These are phyloP conservation scores for Rhynchospora breviuscula DNA, from an alignment of 176 grass and related monocot genomes.

Conservation along the genomic window DNA sequence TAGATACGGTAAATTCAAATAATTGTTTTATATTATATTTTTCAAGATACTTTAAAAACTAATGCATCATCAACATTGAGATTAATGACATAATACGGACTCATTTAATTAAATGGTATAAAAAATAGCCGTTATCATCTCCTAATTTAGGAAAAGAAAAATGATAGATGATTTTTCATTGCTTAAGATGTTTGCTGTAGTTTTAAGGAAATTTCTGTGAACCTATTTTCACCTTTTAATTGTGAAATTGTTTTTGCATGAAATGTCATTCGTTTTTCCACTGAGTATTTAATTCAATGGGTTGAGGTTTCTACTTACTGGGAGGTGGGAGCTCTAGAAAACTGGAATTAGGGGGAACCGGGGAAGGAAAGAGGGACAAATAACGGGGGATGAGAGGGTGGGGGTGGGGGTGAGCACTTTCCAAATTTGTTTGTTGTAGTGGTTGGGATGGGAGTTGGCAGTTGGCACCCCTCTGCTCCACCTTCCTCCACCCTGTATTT, in stretches of 20 bases:
- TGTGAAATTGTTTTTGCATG: background rate
- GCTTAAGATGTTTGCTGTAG: background rate
- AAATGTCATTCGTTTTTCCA: background rate
- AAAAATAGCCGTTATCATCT: background rate
- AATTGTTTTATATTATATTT: background rate
- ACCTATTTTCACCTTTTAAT: background rate
- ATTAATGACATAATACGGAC: background rate
- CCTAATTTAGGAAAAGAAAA: background rate
- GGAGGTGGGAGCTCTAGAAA: no score
- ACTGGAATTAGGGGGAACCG: no score
- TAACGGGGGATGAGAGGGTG: no score
- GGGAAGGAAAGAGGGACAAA: no score
- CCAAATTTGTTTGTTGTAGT: no score
- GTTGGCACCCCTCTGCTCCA: no score
- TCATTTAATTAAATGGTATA: background rate
- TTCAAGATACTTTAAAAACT: background rate
- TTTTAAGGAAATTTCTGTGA: background rate
- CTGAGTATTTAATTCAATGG: background rate
- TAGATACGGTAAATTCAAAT: constrained; percentile 61
- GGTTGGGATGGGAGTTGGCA: no score
- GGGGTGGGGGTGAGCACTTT: no score
- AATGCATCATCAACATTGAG: background rate
- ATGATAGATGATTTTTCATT: background rate
- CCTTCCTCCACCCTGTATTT: no score
- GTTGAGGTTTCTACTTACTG: background rate